These are phyloP conservation scores for Lojkania enalia DNA, from an alignment of 2,329 filamentous ascomycete species.

Conservation along the genomic window DNA sequence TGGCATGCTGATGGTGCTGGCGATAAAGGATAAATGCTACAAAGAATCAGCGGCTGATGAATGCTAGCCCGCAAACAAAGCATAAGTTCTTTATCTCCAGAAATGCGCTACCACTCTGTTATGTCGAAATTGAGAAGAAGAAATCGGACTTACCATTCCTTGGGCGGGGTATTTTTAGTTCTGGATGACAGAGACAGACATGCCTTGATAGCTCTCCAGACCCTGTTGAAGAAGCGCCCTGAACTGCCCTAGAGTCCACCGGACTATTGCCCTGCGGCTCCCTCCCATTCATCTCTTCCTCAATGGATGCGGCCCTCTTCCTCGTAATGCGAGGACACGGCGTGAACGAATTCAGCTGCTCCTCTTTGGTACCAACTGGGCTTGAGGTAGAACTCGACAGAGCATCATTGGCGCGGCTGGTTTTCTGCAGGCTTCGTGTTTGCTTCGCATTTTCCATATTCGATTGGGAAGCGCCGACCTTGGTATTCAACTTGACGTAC, in stretches of 20 bases:
- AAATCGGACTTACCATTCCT: constrained; percentile 64
- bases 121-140: constrained; percentile 21
- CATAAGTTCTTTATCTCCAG: constrained; percentile 31
- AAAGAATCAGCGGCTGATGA: constrained; percentile 35
- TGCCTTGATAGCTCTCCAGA: constrained; percentile 47
- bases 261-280: constrained; percentile 21
- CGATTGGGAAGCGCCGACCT: constrained; percentile 19
- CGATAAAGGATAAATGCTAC: constrained; percentile 97
- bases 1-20: constrained; percentile 83
- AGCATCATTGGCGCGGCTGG: constrained; percentile 31
- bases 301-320: constrained; percentile 31
- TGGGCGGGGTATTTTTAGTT: constrained; percentile 71
- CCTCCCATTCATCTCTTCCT: constrained; percentile 21
- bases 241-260: constrained; percentile 22
- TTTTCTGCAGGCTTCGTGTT: constrained; percentile 31
- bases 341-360: constrained; percentile 18
- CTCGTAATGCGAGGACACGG: constrained; percentile 25
- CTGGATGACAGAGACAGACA: constrained; percentile 70
- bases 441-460: constrained; percentile 28
- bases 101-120: constrained; percentile 2
- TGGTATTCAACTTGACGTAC: constrained; percentile 41
- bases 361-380: constrained; percentile 21
- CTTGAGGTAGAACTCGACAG: constrained; percentile 24
- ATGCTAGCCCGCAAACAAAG: constrained; percentile 33
- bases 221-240: constrained; percentile 33